Conservation (phyloP, 352 stramenopile genomes). For the Pythium brassicae region DNA sequence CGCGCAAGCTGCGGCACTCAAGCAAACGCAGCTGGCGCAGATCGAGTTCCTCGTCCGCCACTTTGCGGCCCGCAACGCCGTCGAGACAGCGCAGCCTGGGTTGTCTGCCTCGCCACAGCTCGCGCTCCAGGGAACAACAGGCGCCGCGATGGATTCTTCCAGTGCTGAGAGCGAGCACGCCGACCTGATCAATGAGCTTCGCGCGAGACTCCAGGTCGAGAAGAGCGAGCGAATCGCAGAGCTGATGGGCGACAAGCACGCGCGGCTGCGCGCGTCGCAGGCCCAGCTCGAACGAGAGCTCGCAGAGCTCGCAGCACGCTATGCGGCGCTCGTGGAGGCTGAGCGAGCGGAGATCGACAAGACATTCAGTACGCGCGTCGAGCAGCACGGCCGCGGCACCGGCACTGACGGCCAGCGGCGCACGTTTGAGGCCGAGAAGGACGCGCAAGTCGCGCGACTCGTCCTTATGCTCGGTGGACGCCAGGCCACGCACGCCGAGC, state of each 20-base stretch:
- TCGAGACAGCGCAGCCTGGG: not conserved
- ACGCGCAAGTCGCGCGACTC: slow-evolving; percentile 35
- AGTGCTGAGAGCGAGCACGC: slow-evolving; percentile 19
- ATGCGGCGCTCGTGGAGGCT: slow-evolving; percentile 22
- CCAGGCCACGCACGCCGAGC: slow-evolving; percentile 20
- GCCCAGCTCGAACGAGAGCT: slow-evolving; percentile 10
- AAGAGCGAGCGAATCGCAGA: slow-evolving; percentile 38
- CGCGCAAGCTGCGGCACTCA: slow-evolving; percentile 25
- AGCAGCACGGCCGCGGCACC: slow-evolving; percentile 5
- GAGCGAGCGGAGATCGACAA: slow-evolving; percentile 36
- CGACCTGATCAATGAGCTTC: slow-evolving; percentile 41
- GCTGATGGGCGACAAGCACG: slow-evolving; percentile 33
- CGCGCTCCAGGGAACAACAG: not conserved
- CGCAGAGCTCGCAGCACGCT: slow-evolving; percentile 3
- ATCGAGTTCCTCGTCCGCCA: slow-evolving; percentile 36
- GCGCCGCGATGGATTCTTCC: not conserved
- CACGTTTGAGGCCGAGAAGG: slow-evolving; percentile 25
- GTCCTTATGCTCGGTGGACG: slow-evolving; percentile 44
- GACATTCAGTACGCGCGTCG: slow-evolving; percentile 18
- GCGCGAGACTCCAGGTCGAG: slow-evolving; percentile 44
- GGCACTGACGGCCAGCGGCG: slow-evolving; percentile 3
- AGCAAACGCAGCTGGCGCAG: slow-evolving; percentile 40
- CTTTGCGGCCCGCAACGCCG: slow-evolving; percentile 29
- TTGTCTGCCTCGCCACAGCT: not conserved
- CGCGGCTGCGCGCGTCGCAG: slow-evolving; percentile 21